Base-by-base conservation (phyloP, 768 basidiomycete species). In the Trametes cingulata region DNA sequence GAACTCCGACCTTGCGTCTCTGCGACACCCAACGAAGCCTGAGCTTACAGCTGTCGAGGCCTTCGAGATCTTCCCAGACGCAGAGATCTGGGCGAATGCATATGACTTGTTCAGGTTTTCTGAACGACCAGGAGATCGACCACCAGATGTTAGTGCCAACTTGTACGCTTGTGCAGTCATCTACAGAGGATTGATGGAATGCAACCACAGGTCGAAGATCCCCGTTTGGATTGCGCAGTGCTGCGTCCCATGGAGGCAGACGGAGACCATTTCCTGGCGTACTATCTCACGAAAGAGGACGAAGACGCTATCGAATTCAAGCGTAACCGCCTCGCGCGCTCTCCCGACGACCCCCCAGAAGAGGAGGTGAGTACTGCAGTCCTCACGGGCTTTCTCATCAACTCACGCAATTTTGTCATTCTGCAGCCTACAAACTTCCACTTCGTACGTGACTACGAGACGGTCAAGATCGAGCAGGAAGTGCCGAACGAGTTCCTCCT, bases 91-190 rank as follows among this genome's bases (percentile, higher is more conserved):
- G 92, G 85, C 91, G 41, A 95, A 93, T 69, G 88, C 88, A 62
- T 93, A 93, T 69, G 92, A 94, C 71, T 71, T 95, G 53, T 93
- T 94, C 79, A 78, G 87, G 58, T 94, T 95, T 71, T 86, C 86
- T 12, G 92, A 95, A 70, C 78, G 91, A 19, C 92, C 92, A 15
- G 92, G 92, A n/a, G 92, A 94, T 57, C 78, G 86, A 45, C 67
- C 82, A 14, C 67, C 82, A 7, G 91, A 93, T 64, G 91, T 91
- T 53, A 55, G 84, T 41, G 6, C 55, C 36, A 22, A 42, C 14
- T 35, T 9, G 13, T 13, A 17, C 35, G 2, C 24, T 14, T 14
- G 35, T 14, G n/a, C 2, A 2, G 19, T 22, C 25, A 22, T 29
- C 3, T 17, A 15, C 9, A 22, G 45, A 6, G n/a, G 29, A 3